phyloP scores from a whole-genome alignment of 306 rosid species.

The Echinosophora koreensis region DNA sequence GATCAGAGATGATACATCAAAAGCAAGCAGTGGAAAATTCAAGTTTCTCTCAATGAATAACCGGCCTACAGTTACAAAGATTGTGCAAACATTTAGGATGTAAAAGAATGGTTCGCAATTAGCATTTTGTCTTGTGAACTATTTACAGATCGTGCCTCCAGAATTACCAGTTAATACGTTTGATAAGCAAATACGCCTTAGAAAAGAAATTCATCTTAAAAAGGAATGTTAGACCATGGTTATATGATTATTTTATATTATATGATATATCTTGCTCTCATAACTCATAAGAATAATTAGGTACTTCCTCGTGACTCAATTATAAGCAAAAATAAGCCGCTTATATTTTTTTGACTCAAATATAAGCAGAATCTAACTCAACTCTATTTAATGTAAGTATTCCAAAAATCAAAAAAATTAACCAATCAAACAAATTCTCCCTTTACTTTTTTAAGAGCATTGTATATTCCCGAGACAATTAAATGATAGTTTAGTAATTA shows the following conservation, averaged over 20 bases:
- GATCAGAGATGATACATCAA: not conserved
- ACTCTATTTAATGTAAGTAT: too few relatives aligned
- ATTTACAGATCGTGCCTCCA: conserved; percentile 1
- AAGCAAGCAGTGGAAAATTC: conserved; percentile 19
- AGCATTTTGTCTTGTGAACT: not conserved
- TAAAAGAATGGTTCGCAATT: not conserved
- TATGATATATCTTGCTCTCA: conserved; percentile 10
- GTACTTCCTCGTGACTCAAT: too few relatives aligned
- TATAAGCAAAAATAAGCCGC: too few relatives aligned
- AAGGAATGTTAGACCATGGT: not conserved
- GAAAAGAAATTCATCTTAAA: conserved; percentile 20
- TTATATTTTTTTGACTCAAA: too few relatives aligned
- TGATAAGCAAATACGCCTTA: not conserved
- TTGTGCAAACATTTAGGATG: conserved; percentile 24
- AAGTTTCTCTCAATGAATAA: conserved; percentile 28
- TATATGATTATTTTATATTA: not conserved
- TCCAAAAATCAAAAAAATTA: too few relatives aligned
- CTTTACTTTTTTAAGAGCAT: too few relatives aligned
- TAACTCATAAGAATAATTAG: not conserved
- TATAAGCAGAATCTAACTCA: too few relatives aligned
- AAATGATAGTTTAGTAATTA: too few relatives aligned
- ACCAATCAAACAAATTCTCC: too few relatives aligned
- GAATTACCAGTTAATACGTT: not conserved
- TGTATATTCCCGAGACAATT: too few relatives aligned
- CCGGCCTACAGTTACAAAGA: not conserved